Base-by-base conservation (phyloP, 169 alveolate species). In the Plasmodium yoelii region DNA sequence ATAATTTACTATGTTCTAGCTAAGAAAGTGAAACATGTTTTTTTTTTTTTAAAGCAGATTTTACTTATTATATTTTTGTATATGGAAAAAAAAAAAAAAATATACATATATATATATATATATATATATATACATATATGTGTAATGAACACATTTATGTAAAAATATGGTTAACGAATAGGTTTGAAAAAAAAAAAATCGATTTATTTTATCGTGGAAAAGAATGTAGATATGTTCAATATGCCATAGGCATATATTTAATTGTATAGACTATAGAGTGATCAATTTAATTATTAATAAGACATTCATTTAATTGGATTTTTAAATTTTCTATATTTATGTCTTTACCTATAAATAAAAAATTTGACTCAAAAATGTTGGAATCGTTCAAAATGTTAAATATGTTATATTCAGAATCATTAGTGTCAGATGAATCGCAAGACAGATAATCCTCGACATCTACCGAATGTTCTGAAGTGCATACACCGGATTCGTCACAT, bases 291-390 rank as follows among this genome's bases (percentile, higher is more conserved):
- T 6, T 34, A 34, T 4, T 34, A 34, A 34, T 34, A 18, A 86
- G 19, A 15, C 91, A 86, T 13, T 71, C 67, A 22, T 44, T 71
- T 9, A 86, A 71, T 61, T 69, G 69, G 0, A 26, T 61, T 56
- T 28, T 56, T 49, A 86, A 19, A 46, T 39, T 34, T 65, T 86
- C 87, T 53, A 46, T 57, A 47, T 86, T 73, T 19, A 86, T 86
- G 18, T 70, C 22, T 59, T 86, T 86, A n/a, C 91, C 91, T 86
- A 86, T 86, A 65, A 86, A 86, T 60, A 86, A 72, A 72, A 86
- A 86, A 15, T 24, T 22, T 12, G 91, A 86, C 0, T 65, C 13
- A 47, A 86, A 86, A 63, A 46, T 28, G 24, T 69, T 55, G 1
- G 12, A 26, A 51, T 68, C 57, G 18, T 47, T 47, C 51, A 86